phyloP scores from a whole-genome alignment of 163 green algal species.

The Chloroidium sp. region DNA sequence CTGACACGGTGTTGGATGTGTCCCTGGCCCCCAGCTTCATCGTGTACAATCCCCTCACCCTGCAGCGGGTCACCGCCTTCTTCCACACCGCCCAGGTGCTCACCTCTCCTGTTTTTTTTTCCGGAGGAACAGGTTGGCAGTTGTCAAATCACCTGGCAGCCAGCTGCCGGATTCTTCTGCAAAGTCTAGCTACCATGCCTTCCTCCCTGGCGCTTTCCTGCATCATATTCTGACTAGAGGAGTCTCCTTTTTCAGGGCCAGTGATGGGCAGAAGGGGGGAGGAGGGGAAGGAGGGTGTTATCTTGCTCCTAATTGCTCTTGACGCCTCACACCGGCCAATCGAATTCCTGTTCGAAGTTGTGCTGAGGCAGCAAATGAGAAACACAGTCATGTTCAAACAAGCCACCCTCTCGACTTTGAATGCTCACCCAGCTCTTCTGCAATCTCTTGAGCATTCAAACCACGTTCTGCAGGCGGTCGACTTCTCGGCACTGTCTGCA shows the following conservation, averaged over 20 bases:
- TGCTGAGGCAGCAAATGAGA: background rate
- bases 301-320: too few relatives aligned
- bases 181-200: slow-evolving; percentile 4
- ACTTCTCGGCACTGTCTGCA: slow-evolving; percentile 47
- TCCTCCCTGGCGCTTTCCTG: background rate
- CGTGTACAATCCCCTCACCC: slow-evolving; percentile 48
- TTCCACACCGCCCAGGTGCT: slow-evolving; percentile 46
- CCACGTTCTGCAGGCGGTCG: slow-evolving; percentile 23
- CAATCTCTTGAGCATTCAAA: too few relatives aligned
- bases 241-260: background rate
- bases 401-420: too few relatives aligned
- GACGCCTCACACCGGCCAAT: too few relatives aligned
- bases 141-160: background rate
- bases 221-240: background rate
- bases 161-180: background rate
- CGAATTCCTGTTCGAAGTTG: background rate
- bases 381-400: too few relatives aligned
- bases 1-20: slow-evolving; percentile 53
- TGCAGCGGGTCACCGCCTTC: slow-evolving; percentile 56
- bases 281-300: too few relatives aligned
- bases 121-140: too few relatives aligned
- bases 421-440: too few relatives aligned
- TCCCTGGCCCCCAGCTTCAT: slow-evolving; percentile 65
- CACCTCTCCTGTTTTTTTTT: background rate
- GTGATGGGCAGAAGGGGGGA: background rate